A percentile compares a stretch with the other conserved stretches of the same genome.
Conservation (phyloP, 2,329 filamentous ascomycete species). For the Fusarium pseudonygamai region DNA sequence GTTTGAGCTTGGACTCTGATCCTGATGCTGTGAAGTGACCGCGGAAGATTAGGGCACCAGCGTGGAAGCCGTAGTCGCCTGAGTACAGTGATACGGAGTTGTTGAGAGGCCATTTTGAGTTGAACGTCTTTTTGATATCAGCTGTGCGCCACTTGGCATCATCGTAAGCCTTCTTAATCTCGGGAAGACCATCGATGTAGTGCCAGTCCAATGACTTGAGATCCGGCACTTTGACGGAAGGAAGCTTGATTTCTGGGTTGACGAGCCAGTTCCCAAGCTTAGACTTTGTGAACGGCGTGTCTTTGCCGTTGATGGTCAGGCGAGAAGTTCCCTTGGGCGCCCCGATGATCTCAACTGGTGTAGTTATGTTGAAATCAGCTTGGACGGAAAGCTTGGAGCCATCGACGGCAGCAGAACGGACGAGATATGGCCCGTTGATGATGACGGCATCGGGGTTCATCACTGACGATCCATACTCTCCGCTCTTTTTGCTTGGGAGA, state of each 20-base stretch:
- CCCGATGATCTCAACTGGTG: slow-evolving; percentile 73
- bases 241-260: slow-evolving; percentile 62
- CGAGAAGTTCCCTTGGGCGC: slow-evolving; percentile 60
- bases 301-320: slow-evolving; percentile 55
- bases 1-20: slow-evolving; percentile 63
- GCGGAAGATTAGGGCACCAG: slow-evolving; percentile 74
- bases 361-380: slow-evolving; percentile 78
- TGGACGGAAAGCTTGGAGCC: slow-evolving; percentile 68
- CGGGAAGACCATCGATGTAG: slow-evolving; percentile 75
- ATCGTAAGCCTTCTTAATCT: slow-evolving; percentile 70
- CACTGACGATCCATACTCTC: slow-evolving; percentile 48
- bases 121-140: slow-evolving; percentile 66
- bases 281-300: slow-evolving; percentile 49
- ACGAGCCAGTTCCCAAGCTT: slow-evolving; percentile 59
- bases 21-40: slow-evolving; percentile 74
- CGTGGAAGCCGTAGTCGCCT: slow-evolving; percentile 78
- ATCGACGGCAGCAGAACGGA: slow-evolving; percentile 67
- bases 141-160: slow-evolving; percentile 74
- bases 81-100: slow-evolving; percentile 75
- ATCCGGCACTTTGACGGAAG: slow-evolving; percentile 61
- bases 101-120: slow-evolving; percentile 63
- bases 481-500: slow-evolving; percentile 48
- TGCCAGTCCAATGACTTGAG: slow-evolving; percentile 72
- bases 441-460: slow-evolving; percentile 53
- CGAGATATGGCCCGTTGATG: slow-evolving; percentile 70